Conservation (phyloP, 257 asterid species). For the Nicotiana paniculata region DNA sequence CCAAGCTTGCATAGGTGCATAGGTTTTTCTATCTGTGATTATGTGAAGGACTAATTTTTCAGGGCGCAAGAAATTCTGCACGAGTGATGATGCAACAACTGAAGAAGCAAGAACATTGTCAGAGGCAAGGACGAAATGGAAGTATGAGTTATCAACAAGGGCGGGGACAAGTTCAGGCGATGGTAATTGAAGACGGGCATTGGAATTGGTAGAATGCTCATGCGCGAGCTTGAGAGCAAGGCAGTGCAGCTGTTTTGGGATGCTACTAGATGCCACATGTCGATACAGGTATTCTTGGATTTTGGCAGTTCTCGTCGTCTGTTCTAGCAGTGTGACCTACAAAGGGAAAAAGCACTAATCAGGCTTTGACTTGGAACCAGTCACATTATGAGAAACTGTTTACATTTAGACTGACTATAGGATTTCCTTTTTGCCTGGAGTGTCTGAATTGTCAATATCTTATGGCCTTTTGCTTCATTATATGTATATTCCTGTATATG, state of each 20-base stretch:
- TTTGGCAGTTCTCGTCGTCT: constrained; percentile 86
- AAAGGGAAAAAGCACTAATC: constrained; percentile 1
- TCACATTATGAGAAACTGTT: not conserved
- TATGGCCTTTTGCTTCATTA: not conserved
- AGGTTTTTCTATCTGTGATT: constrained; percentile 82
- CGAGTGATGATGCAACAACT: constrained; percentile 85
- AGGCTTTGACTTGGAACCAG: not conserved
- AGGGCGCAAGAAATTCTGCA: constrained; percentile 59
- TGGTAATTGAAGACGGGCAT: constrained; percentile 94
- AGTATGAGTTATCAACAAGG: constrained; percentile 72
- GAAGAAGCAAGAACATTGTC: constrained; percentile 94
- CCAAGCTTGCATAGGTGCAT: constrained; percentile 97
- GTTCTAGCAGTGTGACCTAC: constrained; percentile 73
- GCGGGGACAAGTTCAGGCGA: constrained; percentile 77
- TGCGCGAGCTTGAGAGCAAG: constrained; percentile 72
- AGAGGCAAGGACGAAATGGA: constrained; percentile 86
- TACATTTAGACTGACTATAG: not conserved
- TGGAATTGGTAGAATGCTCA: constrained; percentile 78
- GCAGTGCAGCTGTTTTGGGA: constrained; percentile 92
- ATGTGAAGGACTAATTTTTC: constrained; percentile 65
- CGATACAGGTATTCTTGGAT: constrained; percentile 93
- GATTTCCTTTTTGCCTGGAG: not conserved
- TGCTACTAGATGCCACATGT: constrained; percentile 97
- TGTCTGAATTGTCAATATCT: not conserved
- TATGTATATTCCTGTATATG: not conserved